Percentiles rank a stretch among this genome's conserved stretches.
phyloP scores from a whole-genome alignment of 148 eudicot species.

The Selenicereus undatus region DNA sequence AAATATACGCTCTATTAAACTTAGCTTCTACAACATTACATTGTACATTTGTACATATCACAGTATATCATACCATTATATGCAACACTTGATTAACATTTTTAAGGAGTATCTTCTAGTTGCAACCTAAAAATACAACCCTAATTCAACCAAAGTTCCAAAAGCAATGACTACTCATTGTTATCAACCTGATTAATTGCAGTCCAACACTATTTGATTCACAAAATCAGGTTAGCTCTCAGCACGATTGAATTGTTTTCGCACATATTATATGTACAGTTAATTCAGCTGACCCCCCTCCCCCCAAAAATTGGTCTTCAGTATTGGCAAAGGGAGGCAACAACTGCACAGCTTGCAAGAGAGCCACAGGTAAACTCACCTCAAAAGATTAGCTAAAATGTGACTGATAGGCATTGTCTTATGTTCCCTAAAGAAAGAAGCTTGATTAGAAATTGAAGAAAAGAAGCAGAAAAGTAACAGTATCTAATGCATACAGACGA shows the following conservation, averaged over 20 bases:
- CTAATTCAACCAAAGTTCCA: background rate
- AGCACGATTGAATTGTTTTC: background rate
- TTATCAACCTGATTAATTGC: background rate
- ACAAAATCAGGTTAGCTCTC: background rate
- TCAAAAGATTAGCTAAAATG: background rate
- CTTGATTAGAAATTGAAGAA: background rate
- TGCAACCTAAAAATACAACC: background rate
- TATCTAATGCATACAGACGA: background rate
- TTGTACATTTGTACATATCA: too few relatives aligned
- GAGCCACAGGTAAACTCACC: conserved; percentile 46
- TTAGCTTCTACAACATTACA: too few relatives aligned
- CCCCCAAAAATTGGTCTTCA: background rate
- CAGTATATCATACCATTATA: too few relatives aligned
- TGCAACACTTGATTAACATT: too few relatives aligned
- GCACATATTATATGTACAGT: background rate
- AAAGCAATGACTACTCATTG: background rate
- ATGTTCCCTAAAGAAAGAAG: background rate
- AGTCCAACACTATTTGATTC: background rate
- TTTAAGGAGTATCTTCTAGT: too few relatives aligned
- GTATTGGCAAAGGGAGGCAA: conserved; percentile 71
- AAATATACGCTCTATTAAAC: too few relatives aligned
- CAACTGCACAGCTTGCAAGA: conserved; percentile 56
- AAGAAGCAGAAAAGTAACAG: background rate
- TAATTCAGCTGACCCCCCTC: background rate
- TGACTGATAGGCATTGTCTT: background rate